These are phyloP conservation scores for Pythium aphanidermatum DNA, from an alignment of 352 stramenopile species.

Conservation along the genomic window DNA sequence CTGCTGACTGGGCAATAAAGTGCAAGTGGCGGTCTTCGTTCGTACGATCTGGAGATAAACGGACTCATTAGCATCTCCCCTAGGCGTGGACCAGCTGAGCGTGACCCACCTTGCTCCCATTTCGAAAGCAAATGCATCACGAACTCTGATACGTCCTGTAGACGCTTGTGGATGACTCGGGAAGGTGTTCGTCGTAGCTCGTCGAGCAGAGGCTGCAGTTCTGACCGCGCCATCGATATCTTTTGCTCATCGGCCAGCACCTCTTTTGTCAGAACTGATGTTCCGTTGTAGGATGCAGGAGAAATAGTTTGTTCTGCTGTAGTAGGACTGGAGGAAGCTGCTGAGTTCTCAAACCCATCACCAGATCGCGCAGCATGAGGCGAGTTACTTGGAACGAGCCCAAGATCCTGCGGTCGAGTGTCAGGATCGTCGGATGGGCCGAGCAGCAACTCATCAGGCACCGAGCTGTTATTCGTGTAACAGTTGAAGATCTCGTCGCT, in stretches of 20 bases:
- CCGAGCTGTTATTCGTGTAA: constrained; percentile 76
- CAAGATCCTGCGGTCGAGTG: neutral
- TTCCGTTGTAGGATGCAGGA: constrained; percentile 2
- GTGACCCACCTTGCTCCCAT: constrained; percentile 67
- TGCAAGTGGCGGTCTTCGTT: constrained; percentile 20
- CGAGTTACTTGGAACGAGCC: too few relatives aligned
- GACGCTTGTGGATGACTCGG: constrained; percentile 60
- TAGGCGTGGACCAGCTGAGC: too few relatives aligned
- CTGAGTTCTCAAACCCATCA: too few relatives aligned
- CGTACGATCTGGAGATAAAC: constrained; percentile 4
- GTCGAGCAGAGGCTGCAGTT: constrained; percentile 56
- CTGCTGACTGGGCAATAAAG: constrained; percentile 18
- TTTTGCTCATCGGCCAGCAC: constrained; percentile 52
- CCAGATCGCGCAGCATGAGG: too few relatives aligned
- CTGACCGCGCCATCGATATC: constrained; percentile 43
- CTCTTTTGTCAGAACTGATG: constrained; percentile 25
- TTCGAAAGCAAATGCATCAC: constrained; percentile 61
- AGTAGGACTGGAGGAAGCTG: too few relatives aligned
- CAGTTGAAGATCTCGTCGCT: constrained; percentile 74
- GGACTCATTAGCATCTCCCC: neutral
- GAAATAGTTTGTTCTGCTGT: neutral
- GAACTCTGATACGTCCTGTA: constrained; percentile 73
- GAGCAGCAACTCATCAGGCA: constrained; percentile 63
- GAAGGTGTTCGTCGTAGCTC: constrained; percentile 54
- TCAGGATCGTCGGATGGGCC: constrained; percentile 19